These are phyloP conservation scores for Primulina huaijiensis DNA, from an alignment of 257 asterid genomes.

Conservation along the genomic window DNA sequence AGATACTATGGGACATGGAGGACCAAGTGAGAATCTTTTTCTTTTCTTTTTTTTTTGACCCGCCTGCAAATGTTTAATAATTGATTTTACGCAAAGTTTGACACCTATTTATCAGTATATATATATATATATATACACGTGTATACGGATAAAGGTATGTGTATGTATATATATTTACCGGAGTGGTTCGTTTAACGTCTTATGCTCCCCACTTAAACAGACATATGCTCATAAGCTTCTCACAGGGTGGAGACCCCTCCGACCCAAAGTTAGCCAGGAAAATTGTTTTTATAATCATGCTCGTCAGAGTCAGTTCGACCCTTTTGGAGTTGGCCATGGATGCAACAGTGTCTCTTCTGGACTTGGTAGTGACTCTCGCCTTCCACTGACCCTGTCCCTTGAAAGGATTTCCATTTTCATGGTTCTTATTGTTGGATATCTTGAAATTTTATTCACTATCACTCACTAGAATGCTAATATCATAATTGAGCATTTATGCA, in stretches of 20 bases:
- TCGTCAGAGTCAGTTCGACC: conserved; percentile 48
- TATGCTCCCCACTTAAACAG: conserved; percentile 38
- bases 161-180: not conserved
- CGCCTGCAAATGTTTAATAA: conserved; percentile 3
- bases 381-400: conserved; percentile 17
- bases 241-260: conserved; percentile 70
- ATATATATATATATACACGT: too few relatives aligned
- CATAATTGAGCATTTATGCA: conserved; percentile 5
- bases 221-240: conserved; percentile 87
- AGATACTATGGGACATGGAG: conserved; percentile 87
- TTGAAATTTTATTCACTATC: not conserved
- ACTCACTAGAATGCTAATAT: not conserved
- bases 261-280: conserved; percentile 30
- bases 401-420: conserved; percentile 10
- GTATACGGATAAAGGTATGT: not conserved
- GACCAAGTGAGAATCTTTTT: conserved; percentile 62
- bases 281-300: conserved; percentile 35
- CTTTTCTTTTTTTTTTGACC: too few relatives aligned
- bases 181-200: conserved; percentile 13
- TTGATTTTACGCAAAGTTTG: not conserved
- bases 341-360: conserved; percentile 92
- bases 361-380: conserved; percentile 54
- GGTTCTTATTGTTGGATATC: not conserved
- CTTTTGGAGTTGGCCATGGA: conserved; percentile 83
- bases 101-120: not conserved